These are phyloP conservation scores for Salix brachista DNA, from an alignment of 345 rosid species.

Conservation along the genomic window DNA sequence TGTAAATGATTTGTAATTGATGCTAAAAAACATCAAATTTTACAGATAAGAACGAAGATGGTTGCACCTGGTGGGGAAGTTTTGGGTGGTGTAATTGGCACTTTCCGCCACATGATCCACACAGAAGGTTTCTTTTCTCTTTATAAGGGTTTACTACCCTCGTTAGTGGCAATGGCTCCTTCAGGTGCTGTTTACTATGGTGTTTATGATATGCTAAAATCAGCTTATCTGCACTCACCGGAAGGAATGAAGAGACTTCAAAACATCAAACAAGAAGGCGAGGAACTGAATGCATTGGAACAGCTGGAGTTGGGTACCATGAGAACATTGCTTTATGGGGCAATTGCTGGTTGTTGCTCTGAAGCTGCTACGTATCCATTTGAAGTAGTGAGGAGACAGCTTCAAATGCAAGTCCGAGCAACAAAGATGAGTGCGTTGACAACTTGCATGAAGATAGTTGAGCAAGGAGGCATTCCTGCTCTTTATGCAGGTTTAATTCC, in stretches of 20 bases:
- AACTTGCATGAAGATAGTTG: conserved; percentile 60
- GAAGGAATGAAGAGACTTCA: conserved; percentile 65
- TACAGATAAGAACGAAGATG: conserved; percentile 76
- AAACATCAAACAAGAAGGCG: conserved; percentile 59
- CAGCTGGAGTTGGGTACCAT: conserved; percentile 73
- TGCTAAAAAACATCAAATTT: neutral
- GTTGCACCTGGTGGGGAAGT: conserved; percentile 95
- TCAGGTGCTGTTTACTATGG: conserved; percentile 93
- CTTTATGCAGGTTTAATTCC: conserved; percentile 81
- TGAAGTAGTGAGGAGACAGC: conserved; percentile 89
- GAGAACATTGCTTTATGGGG: conserved; percentile 82
- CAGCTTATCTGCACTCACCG: conserved; percentile 74
- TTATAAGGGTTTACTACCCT: conserved; percentile 80
- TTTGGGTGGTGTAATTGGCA: conserved; percentile 72
- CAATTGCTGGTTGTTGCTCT: conserved; percentile 79
- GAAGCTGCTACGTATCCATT: conserved; percentile 95
- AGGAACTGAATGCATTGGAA: conserved; percentile 66
- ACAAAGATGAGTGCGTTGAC: conserved; percentile 59
- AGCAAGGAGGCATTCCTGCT: conserved; percentile 82
- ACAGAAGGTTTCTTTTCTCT: conserved; percentile 86
- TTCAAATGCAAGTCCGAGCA: conserved; percentile 75
- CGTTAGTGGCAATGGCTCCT: conserved; percentile 81
- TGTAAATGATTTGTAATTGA: neutral
- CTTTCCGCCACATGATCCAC: conserved; percentile 69
- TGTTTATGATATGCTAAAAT: conserved; percentile 77